A percentile compares a stretch with the other conserved stretches of the same genome.
Conservation (phyloP, 2,329 filamentous ascomycete genomes). For the Fusarium napiforme region DNA sequence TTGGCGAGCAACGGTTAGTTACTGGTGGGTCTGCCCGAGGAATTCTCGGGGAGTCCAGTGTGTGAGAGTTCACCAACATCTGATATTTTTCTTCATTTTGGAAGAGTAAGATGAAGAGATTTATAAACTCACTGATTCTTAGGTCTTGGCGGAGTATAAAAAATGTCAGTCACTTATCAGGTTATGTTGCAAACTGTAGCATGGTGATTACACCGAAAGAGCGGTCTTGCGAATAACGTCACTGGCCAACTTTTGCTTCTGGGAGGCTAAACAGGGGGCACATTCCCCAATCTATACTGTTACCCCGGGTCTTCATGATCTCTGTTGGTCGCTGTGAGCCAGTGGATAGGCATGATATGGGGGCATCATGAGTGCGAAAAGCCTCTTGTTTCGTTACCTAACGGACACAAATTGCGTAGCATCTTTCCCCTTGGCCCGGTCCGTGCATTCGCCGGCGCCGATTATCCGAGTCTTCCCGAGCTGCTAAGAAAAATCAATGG, state of each 20-base stretch:
- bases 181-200: conserved; percentile 11
- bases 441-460: conserved; percentile 43
- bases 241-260: conserved; percentile 25
- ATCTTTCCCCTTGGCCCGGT: conserved; percentile 43
- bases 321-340: conserved; percentile 6
- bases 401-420: conserved; percentile 13
- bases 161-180: conserved; percentile 28
- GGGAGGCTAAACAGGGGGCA: conserved; percentile 31
- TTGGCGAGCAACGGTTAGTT: conserved; percentile 39
- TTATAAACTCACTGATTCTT: conserved; percentile 27
- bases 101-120: not conserved
- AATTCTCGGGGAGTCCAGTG: conserved; percentile 34
- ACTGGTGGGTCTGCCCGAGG: conserved; percentile 43
- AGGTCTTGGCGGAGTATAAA: not conserved
- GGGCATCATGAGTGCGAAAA: not conserved
- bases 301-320: conserved; percentile 23
- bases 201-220: conserved; percentile 4
- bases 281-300: conserved; percentile 10
- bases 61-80: conserved; percentile 14
- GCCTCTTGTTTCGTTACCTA: conserved; percentile 16
- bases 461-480: conserved; percentile 49
- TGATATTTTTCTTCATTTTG: conserved; percentile 31
- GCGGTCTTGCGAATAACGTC: conserved; percentile 25
- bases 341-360: conserved; percentile 8
- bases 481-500: conserved; percentile 1